Evolutionary conservation across 371 early-diverging fungal genomes (phyloP).

Genomic region (Mortierella sp.): DNA sequence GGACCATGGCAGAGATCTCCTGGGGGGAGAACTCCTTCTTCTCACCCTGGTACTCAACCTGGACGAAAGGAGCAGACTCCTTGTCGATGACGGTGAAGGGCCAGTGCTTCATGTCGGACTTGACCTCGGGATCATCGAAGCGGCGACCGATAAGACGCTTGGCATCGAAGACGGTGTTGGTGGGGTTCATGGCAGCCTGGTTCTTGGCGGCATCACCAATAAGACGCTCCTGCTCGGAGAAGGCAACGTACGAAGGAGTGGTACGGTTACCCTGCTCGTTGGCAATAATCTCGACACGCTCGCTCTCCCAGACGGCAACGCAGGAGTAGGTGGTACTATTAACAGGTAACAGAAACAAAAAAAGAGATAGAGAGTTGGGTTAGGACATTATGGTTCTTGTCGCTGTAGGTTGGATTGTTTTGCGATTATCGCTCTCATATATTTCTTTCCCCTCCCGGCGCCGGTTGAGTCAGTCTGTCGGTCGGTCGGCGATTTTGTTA

Average conservation of each 20-base stretch:
- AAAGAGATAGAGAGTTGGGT: neutral
- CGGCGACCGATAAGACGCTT: conserved; percentile 98
- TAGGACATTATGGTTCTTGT: neutral
- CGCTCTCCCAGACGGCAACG: conserved; percentile 80
- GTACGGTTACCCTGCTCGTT: conserved; percentile 95
- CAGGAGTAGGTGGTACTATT: conserved; percentile 92
- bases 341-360: conserved; percentile 63
- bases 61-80: conserved; percentile 80
- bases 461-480: neutral
- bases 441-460: neutral
- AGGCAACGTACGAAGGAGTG: conserved; percentile 94
- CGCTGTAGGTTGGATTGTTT: neutral
- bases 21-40: conserved; percentile 89
- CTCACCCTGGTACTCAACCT: conserved; percentile 84
- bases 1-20: conserved; percentile 94
- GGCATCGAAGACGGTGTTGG: conserved; percentile 95
- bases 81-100: conserved; percentile 84
- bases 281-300: conserved; percentile 88
- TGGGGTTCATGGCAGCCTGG: conserved; percentile 87
- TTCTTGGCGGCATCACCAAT: conserved; percentile 94
- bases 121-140: conserved; percentile 86
- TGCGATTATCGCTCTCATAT: conserved; percentile 12
- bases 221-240: conserved; percentile 87
- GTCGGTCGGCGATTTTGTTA: too few relatives aligned
- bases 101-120: conserved; percentile 92